Percentiles rank a stretch among this genome's conserved stretches.
These are phyloP conservation scores for Euphorbia schlechtendalii DNA, from an alignment of 441 rosid genomes.

Conservation along the genomic window DNA sequence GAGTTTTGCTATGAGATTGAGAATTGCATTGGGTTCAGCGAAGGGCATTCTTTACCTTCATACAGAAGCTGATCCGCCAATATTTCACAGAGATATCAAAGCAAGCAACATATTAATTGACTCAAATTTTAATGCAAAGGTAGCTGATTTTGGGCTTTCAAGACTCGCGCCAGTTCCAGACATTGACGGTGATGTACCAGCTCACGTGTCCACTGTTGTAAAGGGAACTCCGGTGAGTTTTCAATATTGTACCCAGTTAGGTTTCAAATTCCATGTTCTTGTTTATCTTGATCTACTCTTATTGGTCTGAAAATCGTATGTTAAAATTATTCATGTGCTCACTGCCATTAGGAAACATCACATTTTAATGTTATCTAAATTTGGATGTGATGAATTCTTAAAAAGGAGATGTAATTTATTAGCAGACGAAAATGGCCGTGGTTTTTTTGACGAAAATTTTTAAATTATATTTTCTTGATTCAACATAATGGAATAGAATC, in stretches of 20 bases:
- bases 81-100: slow-evolving; percentile 92
- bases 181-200: slow-evolving; percentile 59
- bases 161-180: slow-evolving; percentile 90
- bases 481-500: no score
- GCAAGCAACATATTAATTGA: slow-evolving; percentile 91
- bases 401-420: no score
- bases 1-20: slow-evolving; percentile 62
- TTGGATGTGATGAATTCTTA: no score
- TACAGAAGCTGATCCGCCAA: slow-evolving; percentile 93
- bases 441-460: no score
- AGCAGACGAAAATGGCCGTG: no score
- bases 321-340: no score
- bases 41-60: slow-evolving; percentile 88
- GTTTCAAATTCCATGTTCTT: slow-evolving; percentile 6
- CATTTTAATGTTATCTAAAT: no score
- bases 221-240: slow-evolving; percentile 88
- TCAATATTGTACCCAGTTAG: neutral
- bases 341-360: no score
- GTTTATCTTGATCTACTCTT: slow-evolving; percentile 4
- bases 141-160: slow-evolving; percentile 97
- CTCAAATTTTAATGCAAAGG: slow-evolving; percentile 65
- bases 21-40: slow-evolving; percentile 71
- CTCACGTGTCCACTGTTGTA: slow-evolving; percentile 90
- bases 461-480: neutral
- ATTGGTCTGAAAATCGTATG: neutral